Conservation (phyloP, 2,329 filamentous ascomycete genomes). For the Neurospora sp. region DNA sequence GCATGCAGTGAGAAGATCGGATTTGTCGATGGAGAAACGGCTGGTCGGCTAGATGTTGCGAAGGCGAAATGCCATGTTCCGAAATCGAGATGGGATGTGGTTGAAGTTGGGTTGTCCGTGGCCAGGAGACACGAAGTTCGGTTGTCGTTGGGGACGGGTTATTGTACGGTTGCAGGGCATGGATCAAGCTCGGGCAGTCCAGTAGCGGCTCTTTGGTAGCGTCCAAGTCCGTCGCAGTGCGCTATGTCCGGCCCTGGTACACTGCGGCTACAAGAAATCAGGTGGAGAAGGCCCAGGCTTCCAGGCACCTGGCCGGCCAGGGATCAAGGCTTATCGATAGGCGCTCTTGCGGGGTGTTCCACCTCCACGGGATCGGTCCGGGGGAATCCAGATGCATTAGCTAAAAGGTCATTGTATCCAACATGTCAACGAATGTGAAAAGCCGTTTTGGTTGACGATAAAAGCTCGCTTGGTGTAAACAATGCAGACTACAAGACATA, state of each 20-base stretch:
- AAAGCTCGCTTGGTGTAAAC: neutral
- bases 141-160: neutral
- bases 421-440: neutral
- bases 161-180: conserved; percentile 8
- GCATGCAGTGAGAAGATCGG: neutral
- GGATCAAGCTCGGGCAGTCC: neutral
- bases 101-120: neutral
- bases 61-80: neutral
- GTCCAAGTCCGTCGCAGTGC: neutral
- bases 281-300: neutral
- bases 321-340: neutral
- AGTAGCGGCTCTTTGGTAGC: neutral
- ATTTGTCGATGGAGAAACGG: neutral
- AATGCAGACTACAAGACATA: neutral
- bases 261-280: neutral
- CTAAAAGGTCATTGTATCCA: neutral
- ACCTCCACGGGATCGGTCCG: neutral
- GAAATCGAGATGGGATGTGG: neutral
- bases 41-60: neutral
- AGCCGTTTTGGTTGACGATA: neutral
- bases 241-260: neutral
- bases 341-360: neutral
- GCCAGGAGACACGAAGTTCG: neutral
- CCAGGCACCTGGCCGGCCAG: neutral
- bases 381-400: too few species aligned